Percentiles rank a stretch among this genome's conserved stretches.
Conservation (phyloP, 2,329 filamentous ascomycete species). For the Colletotrichum sp. region DNA sequence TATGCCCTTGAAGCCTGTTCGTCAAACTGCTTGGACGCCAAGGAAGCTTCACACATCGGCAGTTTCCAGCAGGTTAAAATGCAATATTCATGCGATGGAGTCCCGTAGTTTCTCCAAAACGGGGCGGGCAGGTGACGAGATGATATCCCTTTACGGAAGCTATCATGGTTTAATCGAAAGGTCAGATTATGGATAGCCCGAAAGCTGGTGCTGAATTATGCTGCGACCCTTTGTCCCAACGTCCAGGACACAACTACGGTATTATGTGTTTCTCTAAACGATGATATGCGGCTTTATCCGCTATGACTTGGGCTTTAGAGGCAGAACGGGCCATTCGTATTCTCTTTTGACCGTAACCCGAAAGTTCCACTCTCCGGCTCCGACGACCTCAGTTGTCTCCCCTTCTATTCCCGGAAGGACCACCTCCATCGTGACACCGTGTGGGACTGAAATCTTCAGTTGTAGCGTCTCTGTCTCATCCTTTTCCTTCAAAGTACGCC, state of each 20-base stretch:
- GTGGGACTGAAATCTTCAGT: conserved; percentile 2
- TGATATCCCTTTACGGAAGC: not conserved
- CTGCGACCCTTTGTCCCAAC: not conserved
- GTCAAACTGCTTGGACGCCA: not conserved
- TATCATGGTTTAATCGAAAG: not conserved
- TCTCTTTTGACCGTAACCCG: not conserved
- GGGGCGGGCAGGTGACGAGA: not conserved
- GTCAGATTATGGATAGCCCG: not conserved
- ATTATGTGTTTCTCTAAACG: not conserved
- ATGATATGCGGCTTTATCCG: not conserved
- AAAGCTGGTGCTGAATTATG: not conserved
- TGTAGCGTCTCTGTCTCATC: not conserved
- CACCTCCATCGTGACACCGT: conserved; percentile 1
- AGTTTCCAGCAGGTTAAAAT: not conserved
- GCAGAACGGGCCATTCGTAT: conserved; percentile 4
- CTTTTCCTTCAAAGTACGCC: not conserved
- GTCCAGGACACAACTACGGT: not conserved
- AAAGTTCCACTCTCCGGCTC: not conserved
- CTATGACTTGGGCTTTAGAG: not conserved
- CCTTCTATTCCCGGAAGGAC: not conserved
- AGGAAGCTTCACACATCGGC: not conserved
- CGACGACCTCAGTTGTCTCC: not conserved
- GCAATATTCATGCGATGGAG: not conserved
- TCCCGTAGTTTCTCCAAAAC: not conserved
- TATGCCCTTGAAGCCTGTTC: not conserved